A percentile compares a stretch with the other conserved stretches of the same genome.
Evolutionary conservation across 495 filamentous ascomycete species (phyloP).

Genomic region (Aspergillus panamensis): DNA sequence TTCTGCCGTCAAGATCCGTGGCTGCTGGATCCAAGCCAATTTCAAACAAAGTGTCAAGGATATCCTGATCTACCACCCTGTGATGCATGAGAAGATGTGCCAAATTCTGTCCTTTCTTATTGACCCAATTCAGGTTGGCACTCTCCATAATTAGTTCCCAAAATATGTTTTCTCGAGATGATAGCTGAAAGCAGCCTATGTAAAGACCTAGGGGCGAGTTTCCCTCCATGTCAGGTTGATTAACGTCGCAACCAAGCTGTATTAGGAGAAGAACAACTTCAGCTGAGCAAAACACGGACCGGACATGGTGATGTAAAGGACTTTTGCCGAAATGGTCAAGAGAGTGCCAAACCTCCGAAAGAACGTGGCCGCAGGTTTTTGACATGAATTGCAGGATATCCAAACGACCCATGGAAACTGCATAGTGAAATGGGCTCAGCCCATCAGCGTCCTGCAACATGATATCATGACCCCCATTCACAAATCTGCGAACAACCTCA

Average conservation of each 20-base stretch:
- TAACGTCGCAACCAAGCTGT: conserved; percentile 6
- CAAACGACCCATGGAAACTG: not conserved
- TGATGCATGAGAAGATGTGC: conserved; percentile 15
- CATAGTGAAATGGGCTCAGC: conserved; percentile 15
- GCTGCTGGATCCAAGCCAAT: conserved; percentile 13
- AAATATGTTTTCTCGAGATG: not conserved
- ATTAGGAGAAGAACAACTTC: conserved; percentile 3
- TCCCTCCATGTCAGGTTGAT: not conserved
- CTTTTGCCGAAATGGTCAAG: conserved; percentile 3
- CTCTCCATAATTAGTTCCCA: not conserved
- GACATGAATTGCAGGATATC: conserved; percentile 7
- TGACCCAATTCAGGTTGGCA: conserved; percentile 1
- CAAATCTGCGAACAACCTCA: conserved; percentile 15
- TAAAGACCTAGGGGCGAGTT: conserved; percentile 4
- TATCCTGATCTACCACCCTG: conserved; percentile 4
- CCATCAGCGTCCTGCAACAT: conserved; percentile 7
- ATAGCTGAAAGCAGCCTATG: not conserved
- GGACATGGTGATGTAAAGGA: conserved; percentile 7
- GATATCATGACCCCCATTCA: conserved; percentile 10
- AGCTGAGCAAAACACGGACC: conserved; percentile 2
- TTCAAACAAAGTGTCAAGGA: conserved; percentile 8
- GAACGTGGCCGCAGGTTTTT: not conserved
- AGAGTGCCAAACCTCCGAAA: conserved; percentile 7
- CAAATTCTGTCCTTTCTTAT: conserved; percentile 1
- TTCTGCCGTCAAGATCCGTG: conserved; percentile 11